Percentiles rank a stretch among this genome's conserved stretches.
Evolutionary conservation across 1,284 basidiomycete genomes (phyloP).

Genomic region (Sanghuangporus sanghuang): DNA sequence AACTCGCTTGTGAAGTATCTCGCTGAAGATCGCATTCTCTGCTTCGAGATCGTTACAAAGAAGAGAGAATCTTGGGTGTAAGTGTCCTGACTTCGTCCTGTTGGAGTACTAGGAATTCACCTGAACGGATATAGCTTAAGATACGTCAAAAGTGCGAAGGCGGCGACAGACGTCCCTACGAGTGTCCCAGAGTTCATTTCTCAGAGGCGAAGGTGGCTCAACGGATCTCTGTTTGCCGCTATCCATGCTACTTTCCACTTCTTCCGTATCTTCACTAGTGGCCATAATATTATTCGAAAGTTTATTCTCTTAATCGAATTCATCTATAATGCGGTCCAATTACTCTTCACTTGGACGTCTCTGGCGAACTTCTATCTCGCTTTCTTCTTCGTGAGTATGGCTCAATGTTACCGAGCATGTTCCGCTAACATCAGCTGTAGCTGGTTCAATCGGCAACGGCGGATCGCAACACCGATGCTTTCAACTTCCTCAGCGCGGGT

Average conservation of each 20-base stretch:
- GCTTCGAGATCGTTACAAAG: constrained; percentile 97
- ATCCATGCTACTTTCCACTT: constrained; percentile 83
- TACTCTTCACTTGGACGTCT: constrained; percentile 81
- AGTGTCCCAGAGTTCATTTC: constrained; percentile 84
- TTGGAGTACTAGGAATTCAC: background rate
- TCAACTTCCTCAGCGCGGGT: constrained; percentile 68
- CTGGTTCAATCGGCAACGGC: constrained; percentile 74
- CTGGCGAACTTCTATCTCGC: constrained; percentile 81
- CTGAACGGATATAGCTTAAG: constrained; percentile 52
- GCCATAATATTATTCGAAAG: constrained; percentile 83
- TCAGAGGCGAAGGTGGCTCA: constrained; percentile 87
- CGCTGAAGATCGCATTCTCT: constrained; percentile 91
- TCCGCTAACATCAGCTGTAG: constrained; percentile 30
- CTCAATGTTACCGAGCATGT: background rate
- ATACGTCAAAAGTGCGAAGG: constrained; percentile 90
- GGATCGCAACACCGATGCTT: constrained; percentile 55
- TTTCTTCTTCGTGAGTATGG: constrained; percentile 68
- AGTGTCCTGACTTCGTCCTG: constrained; percentile 26
- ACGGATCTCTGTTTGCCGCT: constrained; percentile 83
- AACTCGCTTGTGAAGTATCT: constrained; percentile 47
- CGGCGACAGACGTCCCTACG: constrained; percentile 84
- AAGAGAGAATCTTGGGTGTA: constrained; percentile 77
- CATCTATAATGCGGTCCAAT: constrained; percentile 75
- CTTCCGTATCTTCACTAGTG: constrained; percentile 86
- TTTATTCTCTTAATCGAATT: constrained; percentile 78